Base-by-base conservation (phyloP, 208 protist genomes). In the Leishmania turanica region DNA sequence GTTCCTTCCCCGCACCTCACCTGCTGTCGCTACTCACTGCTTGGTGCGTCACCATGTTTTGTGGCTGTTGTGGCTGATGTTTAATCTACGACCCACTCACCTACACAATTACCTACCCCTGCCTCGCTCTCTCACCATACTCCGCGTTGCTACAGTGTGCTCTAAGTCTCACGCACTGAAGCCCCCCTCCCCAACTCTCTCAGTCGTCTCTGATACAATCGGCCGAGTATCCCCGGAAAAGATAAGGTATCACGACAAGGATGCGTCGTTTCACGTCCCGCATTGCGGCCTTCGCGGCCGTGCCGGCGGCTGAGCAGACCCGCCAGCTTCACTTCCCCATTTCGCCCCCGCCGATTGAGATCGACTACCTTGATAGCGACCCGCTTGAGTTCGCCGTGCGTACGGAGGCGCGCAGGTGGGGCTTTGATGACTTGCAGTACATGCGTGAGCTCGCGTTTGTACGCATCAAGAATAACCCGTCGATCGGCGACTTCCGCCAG, bases 371-470 rank as follows among this genome's bases (percentile, higher is more conserved):
- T 37, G 92, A 97, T 82, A 89, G 83, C 78, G 94, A 97, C 73
- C 94, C 94, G 75, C 90, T 97, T 34, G 92, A 97, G 91, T 97
- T 90, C 79, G 94, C 94, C 75, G 88, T 97, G 54, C 94, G 92
- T 66, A 94, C 90, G 11, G 94, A 97, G 90, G 94, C 92, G n/a
- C 94, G 94, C 80, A 95, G 92, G 77, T 97, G 89, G 86, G 89
- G 92, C 62, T 97, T 96, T 82, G 94, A 97, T 80, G 94, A 97
- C 79, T 80, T 96, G 85, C 85, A 89, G 71, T 97, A 96, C 87
- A 97, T 94, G 90, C 92, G 94, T 60, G 94, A 97, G 85, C 91
- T 97, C 62, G 91, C 94, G 3, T 97, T 97, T 78, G 94, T 97
- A 64, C 94, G 94, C 84, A 97, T 97, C 84, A 93, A 95, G 77